Evolutionary conservation across 805 yeast genomes (phyloP), one percentile per base, ranked within the genome.

Genomic region (Diddensiella transvaalensis): DNA sequence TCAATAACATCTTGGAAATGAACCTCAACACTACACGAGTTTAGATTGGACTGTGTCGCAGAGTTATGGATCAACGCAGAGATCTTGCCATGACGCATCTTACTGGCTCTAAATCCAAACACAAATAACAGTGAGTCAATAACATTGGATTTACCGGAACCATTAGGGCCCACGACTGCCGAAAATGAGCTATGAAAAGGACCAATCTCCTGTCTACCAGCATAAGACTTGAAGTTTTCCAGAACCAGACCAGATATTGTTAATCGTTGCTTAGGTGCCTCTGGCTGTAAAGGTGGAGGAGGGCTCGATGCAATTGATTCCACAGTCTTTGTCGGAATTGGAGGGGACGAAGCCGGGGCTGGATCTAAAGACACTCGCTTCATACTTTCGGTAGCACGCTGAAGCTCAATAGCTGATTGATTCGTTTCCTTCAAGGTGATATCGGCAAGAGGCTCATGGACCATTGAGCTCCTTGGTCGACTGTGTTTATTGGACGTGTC

Each of bases 91-190:
- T 93, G 99, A 61, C 99, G 82, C 96, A 93, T 89, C 64, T 95
- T 93, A 63, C 82, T 80, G 0, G 99, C 98, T 50, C 98, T 74
- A 68, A 93, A 93, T 0, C 99, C 99, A 71, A 93, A 93, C 1
- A 95, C 99, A 66, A 93, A 93, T 29, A 95, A 76, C 75, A 93
- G 81, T 3, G 97, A 88, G 65, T 95, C 99, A 65, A 93, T 93
- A 55, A 93, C 97, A 62, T 95, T 93, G 13, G 98, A 90, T 67
- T 93, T 93, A 2, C 99, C 99, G 10, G 96, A 85, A 5, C 99
- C 99, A 65, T 93, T 93, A 3, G 99, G 99, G 0, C 99, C 99
- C 11, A 93, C 97, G 8, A 93, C 95, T 0, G 99, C 98, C 8
- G 96, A 87, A 61, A 93, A 95, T 3, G 95, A 87, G 32, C 62